These are phyloP conservation scores for Chlamydomonas schloesseri DNA, from an alignment of 139 green algal species.

Conservation along the genomic window DNA sequence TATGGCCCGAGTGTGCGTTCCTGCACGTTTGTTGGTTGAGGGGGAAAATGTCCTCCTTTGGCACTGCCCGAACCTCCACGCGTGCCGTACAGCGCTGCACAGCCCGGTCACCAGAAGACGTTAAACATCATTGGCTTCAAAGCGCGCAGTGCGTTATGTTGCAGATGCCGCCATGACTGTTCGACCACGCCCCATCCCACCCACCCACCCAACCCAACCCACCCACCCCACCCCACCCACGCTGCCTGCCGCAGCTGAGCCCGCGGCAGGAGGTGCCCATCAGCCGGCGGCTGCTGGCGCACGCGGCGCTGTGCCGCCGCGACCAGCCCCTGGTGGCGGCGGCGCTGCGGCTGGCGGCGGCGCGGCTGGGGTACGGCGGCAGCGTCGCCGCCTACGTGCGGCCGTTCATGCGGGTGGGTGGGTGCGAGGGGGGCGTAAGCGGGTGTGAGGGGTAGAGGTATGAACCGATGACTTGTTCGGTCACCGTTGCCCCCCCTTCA, in stretches of 20 bases:
- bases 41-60: too few species aligned
- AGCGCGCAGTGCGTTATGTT: too few species aligned
- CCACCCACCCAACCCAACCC: neutral
- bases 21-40: too few species aligned
- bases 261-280: conserved; percentile 19
- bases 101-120: too few species aligned
- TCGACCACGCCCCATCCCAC: too few species aligned
- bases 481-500: neutral
- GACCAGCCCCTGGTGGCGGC: conserved; percentile 10
- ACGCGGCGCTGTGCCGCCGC: conserved; percentile 3
- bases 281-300: conserved; percentile 19
- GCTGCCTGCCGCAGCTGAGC: neutral
- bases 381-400: neutral
- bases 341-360: conserved; percentile 18
- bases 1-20: too few species aligned
- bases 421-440: neutral
- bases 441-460: neutral
- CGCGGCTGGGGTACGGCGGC: conserved; percentile 22
- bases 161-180: too few species aligned
- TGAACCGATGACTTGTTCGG: neutral
- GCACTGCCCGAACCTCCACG: too few species aligned
- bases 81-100: too few species aligned
- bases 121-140: too few species aligned
- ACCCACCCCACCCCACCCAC: neutral
- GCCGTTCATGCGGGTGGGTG: conserved; percentile 31